These are phyloP conservation scores for Mycena vitilis DNA, from an alignment of 768 basidiomycete genomes.

Conservation along the genomic window DNA sequence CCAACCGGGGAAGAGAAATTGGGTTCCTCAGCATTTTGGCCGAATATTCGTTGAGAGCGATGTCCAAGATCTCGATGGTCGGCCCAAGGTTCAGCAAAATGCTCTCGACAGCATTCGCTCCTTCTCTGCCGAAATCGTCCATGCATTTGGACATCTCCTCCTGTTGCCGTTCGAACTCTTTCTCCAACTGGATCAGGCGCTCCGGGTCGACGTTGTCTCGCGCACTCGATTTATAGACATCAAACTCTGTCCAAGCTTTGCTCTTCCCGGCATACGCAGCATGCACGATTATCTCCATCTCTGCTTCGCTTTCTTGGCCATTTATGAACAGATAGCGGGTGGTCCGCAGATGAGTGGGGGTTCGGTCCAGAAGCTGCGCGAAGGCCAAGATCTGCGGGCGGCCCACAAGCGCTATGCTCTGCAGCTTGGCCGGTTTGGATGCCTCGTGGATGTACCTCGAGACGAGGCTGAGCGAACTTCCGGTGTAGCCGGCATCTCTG, in stretches of 20 bases:
- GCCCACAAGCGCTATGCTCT: conserved; percentile 45
- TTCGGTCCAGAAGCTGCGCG: conserved; percentile 37
- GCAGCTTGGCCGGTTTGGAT: conserved; percentile 42
- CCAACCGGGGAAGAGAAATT: conserved; percentile 41
- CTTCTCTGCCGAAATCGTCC: conserved; percentile 6
- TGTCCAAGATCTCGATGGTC: conserved; percentile 40
- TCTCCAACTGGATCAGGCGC: neutral
- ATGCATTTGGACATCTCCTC: neutral
- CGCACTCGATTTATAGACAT: no score
- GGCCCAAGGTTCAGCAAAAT: conserved; percentile 39
- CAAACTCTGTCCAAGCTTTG: no score
- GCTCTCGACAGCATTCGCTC: conserved; percentile 5
- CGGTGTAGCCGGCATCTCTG: conserved; percentile 49
- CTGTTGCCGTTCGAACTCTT: neutral
- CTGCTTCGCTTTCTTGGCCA: conserved; percentile 32
- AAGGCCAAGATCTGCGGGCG: conserved; percentile 41
- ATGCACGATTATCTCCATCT: conserved; percentile 13
- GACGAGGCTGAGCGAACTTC: conserved; percentile 50
- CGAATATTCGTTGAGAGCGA: conserved; percentile 39
- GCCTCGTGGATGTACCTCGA: conserved; percentile 44
- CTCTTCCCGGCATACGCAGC: conserved; percentile 12
- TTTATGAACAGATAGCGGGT: conserved; percentile 46
- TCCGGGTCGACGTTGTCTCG: no score
- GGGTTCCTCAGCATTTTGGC: conserved; percentile 36
- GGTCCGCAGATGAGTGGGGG: conserved; percentile 38